Evolutionary conservation across 225 moss, liverwort and hornwort species (phyloP), one percentile per base, ranked within the genome.

Genomic region (Physcomitrellopsis africana): DNA sequence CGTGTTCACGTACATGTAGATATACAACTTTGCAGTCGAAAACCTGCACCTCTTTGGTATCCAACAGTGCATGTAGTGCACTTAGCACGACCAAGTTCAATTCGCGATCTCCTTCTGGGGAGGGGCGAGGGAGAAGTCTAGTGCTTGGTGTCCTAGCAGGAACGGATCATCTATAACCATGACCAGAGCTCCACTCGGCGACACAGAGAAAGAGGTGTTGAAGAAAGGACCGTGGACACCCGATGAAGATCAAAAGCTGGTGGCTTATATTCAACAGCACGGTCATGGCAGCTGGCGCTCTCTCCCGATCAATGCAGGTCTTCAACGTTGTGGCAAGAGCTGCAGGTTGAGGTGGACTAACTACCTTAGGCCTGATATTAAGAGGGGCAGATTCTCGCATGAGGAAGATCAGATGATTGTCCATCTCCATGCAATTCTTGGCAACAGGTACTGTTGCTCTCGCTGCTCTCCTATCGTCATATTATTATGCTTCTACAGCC

Each of bases 161-260:
- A 10, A 15, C 27, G 9, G 32, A 37, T 37, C 32, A 37, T 4
- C 32, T 7, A 37, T n/a, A 72, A 56, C 29, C 42, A 86, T 86
- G 83, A 60, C 75, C n/a, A 45, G 86, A 56, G 44, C 72, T 60
- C 83, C 83, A 13, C 62, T 77, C 45, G 68, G 75, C 16, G 58
- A 1, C 1, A 81, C 72, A 0, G 86, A 77, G 80, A 78, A 49
- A 20, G 74, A 73, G 48, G 81, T 78, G 17, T 51, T 86, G 54
- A 86, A 83, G 83, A 83, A 81, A 75, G 87, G 87, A 7, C 87
- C 87, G 20, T 87, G 87, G 87, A 87, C 84, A 48, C 87, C 84
- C 4, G 87, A 84, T 32, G 87, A 87, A 71, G 87, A 87, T 62
- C 81, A 81, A 64, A 87, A 79, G 74, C 84, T 87, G 48, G 71